Evolutionary conservation across 208 protist species (phyloP).

Genomic region (Acanthamoeba triangularis): DNA sequence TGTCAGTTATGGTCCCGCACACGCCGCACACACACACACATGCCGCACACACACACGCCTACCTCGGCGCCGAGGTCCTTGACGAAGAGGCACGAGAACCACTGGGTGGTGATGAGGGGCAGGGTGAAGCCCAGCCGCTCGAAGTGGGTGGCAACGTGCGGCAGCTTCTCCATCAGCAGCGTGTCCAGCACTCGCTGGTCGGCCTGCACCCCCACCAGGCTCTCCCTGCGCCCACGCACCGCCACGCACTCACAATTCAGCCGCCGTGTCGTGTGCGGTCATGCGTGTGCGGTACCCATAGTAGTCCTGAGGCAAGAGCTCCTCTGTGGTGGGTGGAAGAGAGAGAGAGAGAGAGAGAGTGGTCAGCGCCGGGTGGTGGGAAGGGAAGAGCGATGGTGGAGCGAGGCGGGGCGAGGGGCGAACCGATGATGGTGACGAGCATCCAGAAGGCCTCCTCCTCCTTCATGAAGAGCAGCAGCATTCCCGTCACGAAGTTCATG

Average conservation of each 20-base stretch:
- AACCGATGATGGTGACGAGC: conserved; percentile 84
- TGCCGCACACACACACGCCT: no score
- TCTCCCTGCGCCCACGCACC: conserved; percentile 3
- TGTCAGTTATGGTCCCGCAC: no score
- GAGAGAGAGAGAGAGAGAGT: no score
- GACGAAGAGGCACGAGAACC: conserved; percentile 89
- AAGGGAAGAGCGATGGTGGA: no score
- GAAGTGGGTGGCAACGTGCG: conserved; percentile 80
- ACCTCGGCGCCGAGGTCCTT: conserved; percentile 84
- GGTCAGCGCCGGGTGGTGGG: not conserved
- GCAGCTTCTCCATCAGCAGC: conserved; percentile 79
- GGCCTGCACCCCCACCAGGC: conserved; percentile 82
- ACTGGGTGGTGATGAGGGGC: conserved; percentile 84
- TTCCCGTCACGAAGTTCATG: conserved; percentile 89
- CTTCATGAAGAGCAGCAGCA: conserved; percentile 81
- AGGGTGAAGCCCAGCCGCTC: conserved; percentile 74
- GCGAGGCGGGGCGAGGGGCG: not conserved
- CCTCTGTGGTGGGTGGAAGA: no score
- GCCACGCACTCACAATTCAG: not conserved
- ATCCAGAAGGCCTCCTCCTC: conserved; percentile 90
- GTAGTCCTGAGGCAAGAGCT: conserved; percentile 84
- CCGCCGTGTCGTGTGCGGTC: no score
- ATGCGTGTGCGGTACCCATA: conserved; percentile 64
- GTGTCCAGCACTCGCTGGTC: conserved; percentile 85
- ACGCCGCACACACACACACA: not conserved